Percentiles rank a stretch among this genome's conserved stretches.
These are phyloP conservation scores for Fusarium sp. DNA, from an alignment of 2,329 filamentous ascomycete species.

Conservation along the genomic window DNA sequence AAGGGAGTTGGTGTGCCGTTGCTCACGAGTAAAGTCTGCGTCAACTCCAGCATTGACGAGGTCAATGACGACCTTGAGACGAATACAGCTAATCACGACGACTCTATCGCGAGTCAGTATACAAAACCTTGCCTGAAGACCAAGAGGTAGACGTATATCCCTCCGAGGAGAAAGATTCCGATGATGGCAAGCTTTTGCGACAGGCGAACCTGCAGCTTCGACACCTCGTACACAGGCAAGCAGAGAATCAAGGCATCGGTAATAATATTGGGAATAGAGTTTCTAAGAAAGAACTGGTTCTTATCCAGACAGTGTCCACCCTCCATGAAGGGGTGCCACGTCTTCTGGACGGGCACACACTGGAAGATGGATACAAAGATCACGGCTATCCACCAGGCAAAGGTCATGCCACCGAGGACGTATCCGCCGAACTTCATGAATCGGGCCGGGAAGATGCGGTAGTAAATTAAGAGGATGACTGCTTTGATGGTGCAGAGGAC, in stretches of 20 bases:
- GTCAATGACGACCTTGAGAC: neutral
- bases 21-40: constrained; percentile 3
- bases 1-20: accelerated
- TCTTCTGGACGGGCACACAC: neutral
- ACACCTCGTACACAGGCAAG: neutral
- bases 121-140: accelerated
- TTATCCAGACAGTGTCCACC: neutral
- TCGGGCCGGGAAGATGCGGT: constrained; percentile 7
- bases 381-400: constrained; percentile 3
- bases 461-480: neutral
- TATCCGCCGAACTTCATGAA: neutral
- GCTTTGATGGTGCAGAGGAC: constrained; percentile 9
- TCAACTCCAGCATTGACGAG: neutral
- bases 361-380: constrained; percentile 11
- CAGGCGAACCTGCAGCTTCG: neutral
- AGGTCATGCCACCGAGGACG: neutral
- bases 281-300: neutral
- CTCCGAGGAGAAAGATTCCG: neutral
- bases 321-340: constrained; percentile 15
- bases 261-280: constrained; percentile 11
- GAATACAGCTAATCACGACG: neutral
- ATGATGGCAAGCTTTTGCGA: constrained; percentile 5
- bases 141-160: neutral
- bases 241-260: constrained; percentile 12
- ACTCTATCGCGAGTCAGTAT: accelerated